Evolutionary conservation across 495 filamentous ascomycete genomes (phyloP).

Genomic region (Penicillium paxilli): DNA sequence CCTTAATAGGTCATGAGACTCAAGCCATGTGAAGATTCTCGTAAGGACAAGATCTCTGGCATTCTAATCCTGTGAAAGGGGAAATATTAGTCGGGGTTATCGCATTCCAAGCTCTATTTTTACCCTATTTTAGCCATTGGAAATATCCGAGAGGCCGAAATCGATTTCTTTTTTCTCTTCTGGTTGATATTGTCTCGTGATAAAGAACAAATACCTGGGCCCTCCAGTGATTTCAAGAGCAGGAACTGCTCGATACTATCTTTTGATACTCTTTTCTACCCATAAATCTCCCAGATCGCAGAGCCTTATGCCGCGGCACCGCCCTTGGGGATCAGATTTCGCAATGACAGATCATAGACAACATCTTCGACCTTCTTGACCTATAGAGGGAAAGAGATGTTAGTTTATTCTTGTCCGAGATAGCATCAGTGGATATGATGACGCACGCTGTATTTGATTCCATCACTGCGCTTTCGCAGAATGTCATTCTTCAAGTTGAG

Average conservation of each 20-base stretch:
- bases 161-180: too few relatives aligned
- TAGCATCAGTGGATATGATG: not conserved
- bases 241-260: too few relatives aligned
- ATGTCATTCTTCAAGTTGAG: slow-evolving; percentile 96
- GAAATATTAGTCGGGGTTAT: too few relatives aligned
- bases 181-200: not conserved
- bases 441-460: slow-evolving; percentile 88
- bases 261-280: not conserved
- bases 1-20: not conserved
- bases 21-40: not conserved
- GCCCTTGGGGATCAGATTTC: slow-evolving; percentile 70
- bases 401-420: not conserved
- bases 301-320: slow-evolving; percentile 5
- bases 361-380: slow-evolving; percentile 98
- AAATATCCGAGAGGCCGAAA: too few relatives aligned
- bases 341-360: slow-evolving; percentile 87
- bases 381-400: slow-evolving; percentile 31
- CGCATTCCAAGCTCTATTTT: too few relatives aligned
- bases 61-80: too few relatives aligned
- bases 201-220: not conserved
- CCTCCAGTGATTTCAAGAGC: too few relatives aligned
- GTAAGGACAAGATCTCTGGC: too few relatives aligned
- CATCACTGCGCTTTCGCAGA: slow-evolving; percentile 82
- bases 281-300: not conserved
- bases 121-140: too few relatives aligned